A percentile compares a stretch with the other conserved stretches of the same genome.
Conservation (phyloP, 768 basidiomycete species). For the Lentinus brumalis region DNA sequence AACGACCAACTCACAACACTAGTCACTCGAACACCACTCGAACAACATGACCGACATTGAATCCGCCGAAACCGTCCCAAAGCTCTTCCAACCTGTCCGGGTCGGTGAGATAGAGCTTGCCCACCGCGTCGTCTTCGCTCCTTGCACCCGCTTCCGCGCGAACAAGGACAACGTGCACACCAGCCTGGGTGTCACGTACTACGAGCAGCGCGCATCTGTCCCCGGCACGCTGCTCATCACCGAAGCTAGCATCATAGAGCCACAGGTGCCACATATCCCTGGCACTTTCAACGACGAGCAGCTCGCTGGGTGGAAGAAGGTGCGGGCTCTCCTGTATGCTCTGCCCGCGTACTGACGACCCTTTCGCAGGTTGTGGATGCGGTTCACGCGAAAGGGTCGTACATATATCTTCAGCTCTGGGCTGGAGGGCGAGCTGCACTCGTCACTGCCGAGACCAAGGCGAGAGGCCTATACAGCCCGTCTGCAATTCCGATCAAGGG, state of each 20-base stretch:
- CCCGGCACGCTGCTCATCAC: slow-evolving; percentile 58
- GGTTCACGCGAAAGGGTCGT: slow-evolving; percentile 55
- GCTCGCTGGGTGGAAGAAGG: slow-evolving; percentile 49
- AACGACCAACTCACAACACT: too few species aligned
- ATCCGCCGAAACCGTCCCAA: background rate
- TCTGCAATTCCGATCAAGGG: slow-evolving; percentile 30
- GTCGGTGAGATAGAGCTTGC: slow-evolving; percentile 44
- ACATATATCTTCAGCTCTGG: slow-evolving; percentile 59
- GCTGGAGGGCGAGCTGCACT: slow-evolving; percentile 50
- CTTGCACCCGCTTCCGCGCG: slow-evolving; percentile 50
- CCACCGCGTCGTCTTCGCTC: slow-evolving; percentile 58
- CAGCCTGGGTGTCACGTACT: slow-evolving; percentile 46
- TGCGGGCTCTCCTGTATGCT: slow-evolving; percentile 21
- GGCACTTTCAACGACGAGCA: slow-evolving; percentile 67
- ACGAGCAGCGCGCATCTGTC: slow-evolving; percentile 45
- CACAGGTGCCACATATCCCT: slow-evolving; percentile 49
- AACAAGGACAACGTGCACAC: slow-evolving; percentile 36
- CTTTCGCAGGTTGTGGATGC: slow-evolving; percentile 50
- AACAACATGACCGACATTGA: too few species aligned
- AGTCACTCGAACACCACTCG: too few species aligned
- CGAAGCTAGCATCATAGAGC: slow-evolving; percentile 57
- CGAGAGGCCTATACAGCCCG: slow-evolving; percentile 35
- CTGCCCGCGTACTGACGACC: too few species aligned
- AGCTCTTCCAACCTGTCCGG: slow-evolving; percentile 49
- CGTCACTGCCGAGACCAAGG: slow-evolving; percentile 35